Evolutionary conservation across 1,284 basidiomycete genomes (phyloP).

Genomic region (Ceratobasidium sp.): DNA sequence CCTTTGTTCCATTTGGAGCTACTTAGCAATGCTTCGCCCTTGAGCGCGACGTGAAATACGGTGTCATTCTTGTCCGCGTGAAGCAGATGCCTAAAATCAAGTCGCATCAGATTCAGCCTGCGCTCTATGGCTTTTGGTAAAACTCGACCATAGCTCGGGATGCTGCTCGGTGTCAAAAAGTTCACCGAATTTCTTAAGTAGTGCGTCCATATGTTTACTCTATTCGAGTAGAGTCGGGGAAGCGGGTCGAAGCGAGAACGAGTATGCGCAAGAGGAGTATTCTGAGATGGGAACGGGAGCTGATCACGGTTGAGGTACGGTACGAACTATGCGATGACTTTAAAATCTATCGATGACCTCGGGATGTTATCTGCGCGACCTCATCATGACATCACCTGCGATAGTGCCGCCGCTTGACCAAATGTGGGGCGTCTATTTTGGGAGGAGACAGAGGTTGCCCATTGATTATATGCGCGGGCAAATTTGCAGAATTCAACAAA

Average conservation of each 20-base stretch:
- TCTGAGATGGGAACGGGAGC: too few relatives aligned
- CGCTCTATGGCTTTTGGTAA: too few relatives aligned
- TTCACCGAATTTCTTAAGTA: conserved; percentile 35
- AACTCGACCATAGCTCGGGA: conserved; percentile 12
- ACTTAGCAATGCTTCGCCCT: conserved; percentile 69
- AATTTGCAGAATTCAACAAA: background rate
- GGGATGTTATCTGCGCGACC: conserved; percentile 3
- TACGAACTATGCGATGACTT: background rate
- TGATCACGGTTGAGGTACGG: background rate
- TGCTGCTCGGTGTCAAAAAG: conserved; percentile 18
- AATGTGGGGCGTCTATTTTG: conserved; percentile 31
- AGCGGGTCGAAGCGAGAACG: too few relatives aligned
- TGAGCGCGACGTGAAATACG: conserved; percentile 61
- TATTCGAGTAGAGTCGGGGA: too few relatives aligned
- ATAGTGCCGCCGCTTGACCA: background rate
- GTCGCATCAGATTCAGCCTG: too few relatives aligned
- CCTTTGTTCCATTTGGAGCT: conserved; percentile 56
- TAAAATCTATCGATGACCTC: background rate
- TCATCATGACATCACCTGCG: conserved; percentile 29
- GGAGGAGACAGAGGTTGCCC: background rate
- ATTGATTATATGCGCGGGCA: background rate
- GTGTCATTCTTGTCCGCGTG: conserved; percentile 32
- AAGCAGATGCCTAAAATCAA: conserved; percentile 28
- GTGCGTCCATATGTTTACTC: conserved; percentile 34
- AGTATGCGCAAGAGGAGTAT: too few relatives aligned